Base-by-base conservation (phyloP, 305 asterid genomes). In the Fraxinus xanthoxyloides region DNA sequence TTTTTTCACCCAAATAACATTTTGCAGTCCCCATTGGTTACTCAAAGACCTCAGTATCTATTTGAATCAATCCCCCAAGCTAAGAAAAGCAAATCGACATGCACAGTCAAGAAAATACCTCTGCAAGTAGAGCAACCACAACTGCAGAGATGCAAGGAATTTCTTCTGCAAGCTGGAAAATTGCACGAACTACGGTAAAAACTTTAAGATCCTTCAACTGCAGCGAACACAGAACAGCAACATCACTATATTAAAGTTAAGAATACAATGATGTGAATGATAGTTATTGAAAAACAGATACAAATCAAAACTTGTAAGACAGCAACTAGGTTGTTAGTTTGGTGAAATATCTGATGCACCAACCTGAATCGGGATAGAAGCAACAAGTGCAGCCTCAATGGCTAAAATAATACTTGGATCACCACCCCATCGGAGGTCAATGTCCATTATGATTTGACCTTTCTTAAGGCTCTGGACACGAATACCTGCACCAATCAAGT, bases 201-300 rank as follows among this genome's bases (percentile, higher is more conserved):
- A 94, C 98, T 86, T 95, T 90, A 81, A 97, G 99, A 93, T 97
- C 97, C 91, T 97, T 97, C 92, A 97, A 84, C 99, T 97, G 97
- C 86, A 90, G 51, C 54, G 75, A 76, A 85, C 80, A 63, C 28
- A 82, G 75, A 79, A 82, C 34, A 46, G 78, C 13, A 73, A 77
- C 19, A 15, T 48, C 67, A 74, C n/a, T 28, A 15, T 48, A 26
- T 10, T 74, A 80, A 73, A 70, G 30, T 17, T 65, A 61, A 65
- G 19, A 73, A 31, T 35, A 36, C 72, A 51, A 34, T 13, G 80
- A 51, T 59, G 73, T 30, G 76, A 31, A 30, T 19, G 19, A 75
- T 51, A 48, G 40, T 80, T 30, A 38, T 21, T 1, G 3, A 30
- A 40, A 8, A 75, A n/a, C 28, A 28, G 65, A 82, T 76, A 73